Evolutionary conservation across 1,139 yeast species (phyloP), one percentile per base, ranked within the genome.

Genomic region (Saccharomycopsis hybrid): DNA sequence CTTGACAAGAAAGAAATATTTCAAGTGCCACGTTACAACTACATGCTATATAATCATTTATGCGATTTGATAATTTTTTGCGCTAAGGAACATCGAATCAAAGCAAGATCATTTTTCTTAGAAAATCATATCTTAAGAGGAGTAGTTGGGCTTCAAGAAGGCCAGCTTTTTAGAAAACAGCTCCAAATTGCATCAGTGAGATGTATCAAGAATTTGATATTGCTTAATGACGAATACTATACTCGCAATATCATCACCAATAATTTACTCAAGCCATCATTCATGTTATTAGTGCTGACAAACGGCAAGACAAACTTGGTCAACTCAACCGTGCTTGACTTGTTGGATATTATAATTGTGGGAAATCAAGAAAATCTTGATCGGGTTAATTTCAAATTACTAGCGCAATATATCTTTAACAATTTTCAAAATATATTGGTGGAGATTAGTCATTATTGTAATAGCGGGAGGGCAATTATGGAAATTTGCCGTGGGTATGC

Each of bases 311-410:
- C 84, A 60, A 85, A 82, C 60, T 68, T 90, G 54, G 75, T 86
- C 2, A 85, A 80, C 60, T 87, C 96, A 0, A 75, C 94, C 2
- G 77, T 94, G 57, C 70, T 89, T 49, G 92, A 85, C 59, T 70
- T 90, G 41, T 67, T 88, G 48, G 84, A 80, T 56, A 65, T 74
- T 2, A 65, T 86, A 2, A 61, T 74, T 5, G 65, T 60, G 33
- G 64, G 63, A 13, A 44, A 46, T 39, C 55, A 58, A 11, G 62
- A 57, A 35, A 57, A 56, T 32, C 54, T 56, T 28, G 28, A 29
- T 46, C 43, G 27, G 24, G 48, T 38, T 38, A 51, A 52, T 36
- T 44, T 7, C 56, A 31, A 43, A 39, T 48, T 38, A 25, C 9
- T 43, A 24, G 32, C 44, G 9, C 29, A 47, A 27, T 39, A 51